Base-by-base conservation (phyloP, 192 early-diverging fungal species). In the Funneliformis geosporum region DNA sequence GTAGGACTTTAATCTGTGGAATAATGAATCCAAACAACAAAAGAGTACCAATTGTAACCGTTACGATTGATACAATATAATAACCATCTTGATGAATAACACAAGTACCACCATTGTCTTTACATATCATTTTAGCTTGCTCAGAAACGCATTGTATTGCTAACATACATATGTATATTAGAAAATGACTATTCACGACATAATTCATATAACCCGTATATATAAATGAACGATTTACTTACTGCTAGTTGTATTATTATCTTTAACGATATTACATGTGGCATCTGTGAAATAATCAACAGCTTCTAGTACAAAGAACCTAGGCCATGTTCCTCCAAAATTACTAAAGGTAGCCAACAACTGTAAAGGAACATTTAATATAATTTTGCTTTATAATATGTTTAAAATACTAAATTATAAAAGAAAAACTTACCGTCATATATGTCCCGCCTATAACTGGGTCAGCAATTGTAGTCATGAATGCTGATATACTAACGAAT, bases 251-350 rank as follows among this genome's bases (percentile, higher is more conserved):
- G 33, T 76, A 67, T 79, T 70, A 77, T 86, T 75, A 76, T 85
- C 70, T 3, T 71, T 71, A 74, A 84, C 82, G 16, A 89, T 79
- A 8, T 91, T 78, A 43, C 97, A 99, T 0, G 86, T 86, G 8
- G 95, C 89, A n/a, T 89, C 88, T 27, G 96, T 96, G 75, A 95
- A 94, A 67, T 91, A 91, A 82, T 99, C 97, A 16, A 99, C 96
- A 0, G 95, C 90, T 80, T 94, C 89, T 71, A 99, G 87, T 18
- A 99, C 91, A 88, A 98, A 96, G 85, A 92, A 97, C 33, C 93
- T 90, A 0, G 96, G 95, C 98, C 96, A 98, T 8, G 96, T 99
- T 39, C 98, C 98, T 61, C 97, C 98, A 83, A 99, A 94, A 84
- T 99, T 99, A 80, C 92, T 94, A 73, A 98, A 83, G 2, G 98